These are phyloP conservation scores for Rhodotorula sp. DNA, from an alignment of 1,284 basidiomycete species.

Conservation along the genomic window DNA sequence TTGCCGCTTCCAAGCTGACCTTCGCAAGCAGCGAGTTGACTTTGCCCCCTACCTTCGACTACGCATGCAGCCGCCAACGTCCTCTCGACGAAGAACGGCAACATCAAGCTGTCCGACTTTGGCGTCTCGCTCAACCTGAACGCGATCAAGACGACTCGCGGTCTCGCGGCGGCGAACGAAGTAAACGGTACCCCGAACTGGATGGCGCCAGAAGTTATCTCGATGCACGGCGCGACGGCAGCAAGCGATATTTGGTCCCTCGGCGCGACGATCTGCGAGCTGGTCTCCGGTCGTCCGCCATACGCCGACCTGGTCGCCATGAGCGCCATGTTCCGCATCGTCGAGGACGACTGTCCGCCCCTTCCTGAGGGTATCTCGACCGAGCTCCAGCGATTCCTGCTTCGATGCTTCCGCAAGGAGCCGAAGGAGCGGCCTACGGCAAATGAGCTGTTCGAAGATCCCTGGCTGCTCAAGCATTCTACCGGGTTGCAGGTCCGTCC, in stretches of 20 bases:
- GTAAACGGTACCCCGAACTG: constrained; percentile 94
- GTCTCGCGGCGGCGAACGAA: constrained; percentile 51
- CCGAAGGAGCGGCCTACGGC: constrained; percentile 75
- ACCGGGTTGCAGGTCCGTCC: constrained; percentile 73
- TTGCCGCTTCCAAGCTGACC: not conserved
- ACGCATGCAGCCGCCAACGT: constrained; percentile 54
- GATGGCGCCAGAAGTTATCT: constrained; percentile 96
- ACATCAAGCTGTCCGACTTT: constrained; percentile 65
- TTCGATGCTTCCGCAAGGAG: constrained; percentile 83
- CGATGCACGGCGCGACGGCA: constrained; percentile 59
- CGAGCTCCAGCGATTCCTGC: constrained; percentile 71
- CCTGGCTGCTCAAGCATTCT: constrained; percentile 81
- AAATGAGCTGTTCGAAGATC: constrained; percentile 77
- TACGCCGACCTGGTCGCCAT: constrained; percentile 63
- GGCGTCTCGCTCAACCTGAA: constrained; percentile 56
- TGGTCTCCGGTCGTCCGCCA: constrained; percentile 85
- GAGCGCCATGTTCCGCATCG: constrained; percentile 80
- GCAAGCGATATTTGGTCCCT: constrained; percentile 80
- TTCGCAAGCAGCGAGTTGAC: not conserved
- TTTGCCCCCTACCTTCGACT: not conserved
- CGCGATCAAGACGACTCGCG: constrained; percentile 43
- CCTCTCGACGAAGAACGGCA: constrained; percentile 61
- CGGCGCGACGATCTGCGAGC: constrained; percentile 88
- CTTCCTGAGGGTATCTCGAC: constrained; percentile 74
- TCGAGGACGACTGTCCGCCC: constrained; percentile 80